A percentile compares a stretch with the other conserved stretches of the same genome.
Evolutionary conservation across 192 early-diverging fungal genomes (phyloP).

Genomic region (Coemansia sp.): DNA sequence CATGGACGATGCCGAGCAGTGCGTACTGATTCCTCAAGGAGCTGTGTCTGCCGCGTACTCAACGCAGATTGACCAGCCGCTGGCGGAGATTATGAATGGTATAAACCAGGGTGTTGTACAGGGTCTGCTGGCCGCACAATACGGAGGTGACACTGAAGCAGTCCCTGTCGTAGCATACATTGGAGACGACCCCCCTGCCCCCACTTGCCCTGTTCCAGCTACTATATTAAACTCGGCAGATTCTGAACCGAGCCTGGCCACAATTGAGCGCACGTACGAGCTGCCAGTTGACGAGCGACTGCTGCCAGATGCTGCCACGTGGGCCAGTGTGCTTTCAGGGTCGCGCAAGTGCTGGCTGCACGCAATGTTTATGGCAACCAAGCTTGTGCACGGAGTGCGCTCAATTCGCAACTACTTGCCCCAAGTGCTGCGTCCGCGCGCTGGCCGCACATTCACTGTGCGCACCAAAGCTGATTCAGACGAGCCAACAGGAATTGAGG

Average conservation of each 20-base stretch:
- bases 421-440: conserved; percentile 62
- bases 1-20: conserved; percentile 59
- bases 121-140: conserved; percentile 67
- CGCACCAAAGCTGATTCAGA: background rate
- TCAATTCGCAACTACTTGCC: conserved; percentile 63
- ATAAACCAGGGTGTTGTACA: conserved; percentile 74
- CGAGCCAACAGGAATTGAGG: background rate
- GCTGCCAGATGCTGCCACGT: conserved; percentile 40
- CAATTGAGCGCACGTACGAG: conserved; percentile 10
- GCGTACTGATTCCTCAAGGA: conserved; percentile 85
- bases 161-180: conserved; percentile 77
- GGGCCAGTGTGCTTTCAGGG: conserved; percentile 69
- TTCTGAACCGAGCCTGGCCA: too few relatives aligned
- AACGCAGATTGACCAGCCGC: conserved; percentile 73
- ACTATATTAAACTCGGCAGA: background rate
- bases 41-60: conserved; percentile 78
- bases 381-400: conserved; percentile 73
- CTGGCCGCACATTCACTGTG: conserved; percentile 52
- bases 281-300: background rate
- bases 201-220: background rate
- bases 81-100: conserved; percentile 79
- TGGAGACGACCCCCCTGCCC: conserved; percentile 11
- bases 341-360: conserved; percentile 74
- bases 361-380: conserved; percentile 70
- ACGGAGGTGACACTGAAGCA: conserved; percentile 53